phyloP scores from a whole-genome alignment of 164 flowering plant genomes.

The Hamamelis virginiana region DNA sequence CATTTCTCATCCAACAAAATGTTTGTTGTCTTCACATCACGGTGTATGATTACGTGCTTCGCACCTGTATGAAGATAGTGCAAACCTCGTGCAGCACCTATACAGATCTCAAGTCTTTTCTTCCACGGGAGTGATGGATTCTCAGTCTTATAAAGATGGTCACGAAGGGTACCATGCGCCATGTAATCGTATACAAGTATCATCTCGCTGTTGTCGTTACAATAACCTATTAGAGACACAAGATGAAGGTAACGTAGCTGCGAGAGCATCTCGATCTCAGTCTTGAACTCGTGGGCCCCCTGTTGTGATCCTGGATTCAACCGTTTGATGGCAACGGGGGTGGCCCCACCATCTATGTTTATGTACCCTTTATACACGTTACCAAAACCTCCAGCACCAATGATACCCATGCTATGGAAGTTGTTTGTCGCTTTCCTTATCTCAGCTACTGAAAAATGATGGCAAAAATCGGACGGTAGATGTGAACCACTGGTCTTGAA shows the following conservation, averaged over 20 bases:
- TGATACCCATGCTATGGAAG: background rate
- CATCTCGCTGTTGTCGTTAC: too few species aligned
- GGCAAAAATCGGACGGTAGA: background rate
- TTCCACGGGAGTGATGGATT: background rate
- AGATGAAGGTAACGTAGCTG: too few species aligned
- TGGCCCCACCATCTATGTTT: background rate
- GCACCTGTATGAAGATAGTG: conserved; percentile 10
- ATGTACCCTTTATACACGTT: too few species aligned
- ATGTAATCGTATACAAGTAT: too few species aligned
- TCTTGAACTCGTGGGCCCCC: background rate
- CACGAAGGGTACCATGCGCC: too few species aligned
- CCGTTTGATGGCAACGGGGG: background rate
- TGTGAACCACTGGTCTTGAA: background rate
- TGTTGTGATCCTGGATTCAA: background rate
- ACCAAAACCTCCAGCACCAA: background rate
- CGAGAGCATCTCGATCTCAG: too few species aligned
- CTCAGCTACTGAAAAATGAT: background rate
- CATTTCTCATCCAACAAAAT: too few species aligned
- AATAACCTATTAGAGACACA: too few species aligned
- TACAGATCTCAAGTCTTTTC: too few species aligned
- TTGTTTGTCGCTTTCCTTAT: background rate
- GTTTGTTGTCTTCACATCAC: conserved; percentile 4
- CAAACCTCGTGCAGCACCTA: conserved; percentile 4
- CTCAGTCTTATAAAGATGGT: too few species aligned
- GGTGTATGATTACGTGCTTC: conserved; percentile 3